Evolutionary conservation across 768 basidiomycete species (phyloP), one percentile per base, ranked within the genome.

Genomic region (Coprinopsis marcescibilis): DNA sequence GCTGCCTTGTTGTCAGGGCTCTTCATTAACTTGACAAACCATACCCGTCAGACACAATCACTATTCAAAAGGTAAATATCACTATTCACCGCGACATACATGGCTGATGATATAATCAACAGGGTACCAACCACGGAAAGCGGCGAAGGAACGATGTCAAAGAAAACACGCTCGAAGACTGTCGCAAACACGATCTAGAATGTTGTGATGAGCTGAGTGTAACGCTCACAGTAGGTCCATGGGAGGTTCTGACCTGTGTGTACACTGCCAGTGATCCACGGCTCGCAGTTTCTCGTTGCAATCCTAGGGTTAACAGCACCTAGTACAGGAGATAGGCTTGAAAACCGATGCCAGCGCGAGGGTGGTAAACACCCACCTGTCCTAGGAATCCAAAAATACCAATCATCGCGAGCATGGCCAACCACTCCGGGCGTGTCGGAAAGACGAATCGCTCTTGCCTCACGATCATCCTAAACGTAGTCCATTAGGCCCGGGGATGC

Each of bases 141-240:
- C 1, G 68, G 52, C 1, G 83, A 75, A 0, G 85, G 86, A 4
- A 67, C 59, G 1, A 72, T 72, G 36, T 78, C 68, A 61, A 90
- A 87, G 54, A 85, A 73, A 33, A 83, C 51, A 3, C 76, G 67
- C 59, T 92, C 84, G 10, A 89, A 66, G 13, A 80, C 58, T 2
- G 74, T 67, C 0, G 85, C 80, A 56, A 83, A 89, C n/a, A 88
- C 67, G 29, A 89, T 73, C 75, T 85, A 52, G 12, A 19, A 11
- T 20, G 24, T 20, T 19, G 3, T 20, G 3, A 6, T 46, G 10
- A 33, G 32, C 17, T 8, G 15, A 21, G 8, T n/a, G 14, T 5
- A 17, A 25, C 25, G 5, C 10, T 8, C n/a, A 32, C 30, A 8
- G 2, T 10, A 13, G 25, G 17, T 15, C n/a, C 8, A 26, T 29